These are phyloP conservation scores for Nothophaeocryptopus gaeumannii DNA, from an alignment of 2,329 filamentous ascomycete genomes.

Conservation along the genomic window DNA sequence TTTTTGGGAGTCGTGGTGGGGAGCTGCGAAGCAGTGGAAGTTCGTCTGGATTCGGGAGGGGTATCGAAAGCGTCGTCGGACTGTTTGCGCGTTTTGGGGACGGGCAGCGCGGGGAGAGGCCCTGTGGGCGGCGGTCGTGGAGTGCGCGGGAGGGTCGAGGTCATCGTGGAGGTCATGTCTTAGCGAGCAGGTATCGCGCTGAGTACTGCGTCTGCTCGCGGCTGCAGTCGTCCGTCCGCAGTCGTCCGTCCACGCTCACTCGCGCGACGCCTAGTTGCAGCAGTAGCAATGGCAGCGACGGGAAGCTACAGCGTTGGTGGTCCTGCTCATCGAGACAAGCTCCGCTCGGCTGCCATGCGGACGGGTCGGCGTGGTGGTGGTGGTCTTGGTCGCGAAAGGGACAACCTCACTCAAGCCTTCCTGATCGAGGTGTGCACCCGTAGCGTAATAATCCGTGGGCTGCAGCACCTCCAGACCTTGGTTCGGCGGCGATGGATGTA, in stretches of 20 bases:
- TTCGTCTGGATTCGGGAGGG: conserved; percentile 20
- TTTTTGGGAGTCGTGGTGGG: conserved; percentile 36
- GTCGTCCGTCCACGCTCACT: neutral
- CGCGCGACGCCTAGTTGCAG: neutral
- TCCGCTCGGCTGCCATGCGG: conserved; percentile 2
- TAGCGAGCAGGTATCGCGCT: neutral
- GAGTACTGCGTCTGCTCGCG: conserved; percentile 2
- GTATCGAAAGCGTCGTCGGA: conserved; percentile 55
- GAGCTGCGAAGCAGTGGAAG: conserved; percentile 29
- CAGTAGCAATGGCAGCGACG: neutral
- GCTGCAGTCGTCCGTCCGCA: conserved; percentile 1
- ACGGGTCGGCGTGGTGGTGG: neutral
- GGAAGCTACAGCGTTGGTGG: neutral
- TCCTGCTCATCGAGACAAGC: conserved; percentile 7
- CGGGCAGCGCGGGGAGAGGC: conserved; percentile 70
- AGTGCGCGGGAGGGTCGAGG: conserved; percentile 53
- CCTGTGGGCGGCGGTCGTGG: conserved; percentile 66
- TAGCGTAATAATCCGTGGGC: too few species aligned
- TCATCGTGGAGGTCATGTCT: conserved; percentile 19
- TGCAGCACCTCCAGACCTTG: too few species aligned
- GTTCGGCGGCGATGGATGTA: neutral
- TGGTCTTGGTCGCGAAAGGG: too few species aligned
- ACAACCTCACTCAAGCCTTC: too few species aligned
- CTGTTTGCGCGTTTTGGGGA: conserved; percentile 63
- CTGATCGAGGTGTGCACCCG: too few species aligned